Percentiles rank a stretch among this genome's conserved stretches.
Conservation (phyloP, 805 yeast species). For the Ascoidea asiatica region DNA sequence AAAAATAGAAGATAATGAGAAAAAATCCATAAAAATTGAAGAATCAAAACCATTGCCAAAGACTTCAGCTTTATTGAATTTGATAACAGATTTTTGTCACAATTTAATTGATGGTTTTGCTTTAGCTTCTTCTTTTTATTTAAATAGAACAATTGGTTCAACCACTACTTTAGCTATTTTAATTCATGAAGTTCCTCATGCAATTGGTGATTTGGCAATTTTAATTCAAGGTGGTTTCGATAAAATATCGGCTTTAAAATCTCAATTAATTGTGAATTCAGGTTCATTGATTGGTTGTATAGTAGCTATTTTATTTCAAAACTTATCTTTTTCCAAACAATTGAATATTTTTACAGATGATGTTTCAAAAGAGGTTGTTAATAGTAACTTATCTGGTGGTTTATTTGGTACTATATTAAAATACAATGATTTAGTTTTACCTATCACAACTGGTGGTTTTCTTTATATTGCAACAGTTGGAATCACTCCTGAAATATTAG, state of each 20-base stretch:
- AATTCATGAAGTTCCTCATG: slow-evolving; percentile 73
- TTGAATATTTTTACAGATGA: not conserved
- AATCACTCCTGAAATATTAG: slow-evolving; percentile 61
- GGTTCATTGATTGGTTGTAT: slow-evolving; percentile 58
- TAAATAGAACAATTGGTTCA: slow-evolving; percentile 45
- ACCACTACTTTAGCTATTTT: slow-evolving; percentile 59
- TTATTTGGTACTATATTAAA: slow-evolving; percentile 37
- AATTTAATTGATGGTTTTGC: slow-evolving; percentile 72
- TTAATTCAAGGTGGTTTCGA: slow-evolving; percentile 57
- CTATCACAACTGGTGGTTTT: slow-evolving; percentile 70
- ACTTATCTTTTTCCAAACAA: slow-evolving; percentile 15
- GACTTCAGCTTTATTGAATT: slow-evolving; percentile 47
- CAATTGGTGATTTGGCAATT: slow-evolving; percentile 68
- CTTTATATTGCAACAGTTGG: slow-evolving; percentile 61
- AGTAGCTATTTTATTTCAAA: slow-evolving; percentile 45
- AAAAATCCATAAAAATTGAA: slow-evolving; percentile 20
- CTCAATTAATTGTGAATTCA: slow-evolving; percentile 51
- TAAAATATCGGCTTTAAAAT: slow-evolving; percentile 49
- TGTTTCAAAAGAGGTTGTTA: slow-evolving; percentile 1
- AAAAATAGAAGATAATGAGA: slow-evolving; percentile 13
- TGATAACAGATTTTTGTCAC: slow-evolving; percentile 61
- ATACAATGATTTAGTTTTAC: slow-evolving; percentile 40
- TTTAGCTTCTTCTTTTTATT: slow-evolving; percentile 55
- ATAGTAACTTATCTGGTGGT: slow-evolving; percentile 18
- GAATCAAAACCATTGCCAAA: slow-evolving; percentile 19